Evolutionary conservation across 140 eudicot genomes (phyloP).

Genomic region (Flaveria floridana): DNA sequence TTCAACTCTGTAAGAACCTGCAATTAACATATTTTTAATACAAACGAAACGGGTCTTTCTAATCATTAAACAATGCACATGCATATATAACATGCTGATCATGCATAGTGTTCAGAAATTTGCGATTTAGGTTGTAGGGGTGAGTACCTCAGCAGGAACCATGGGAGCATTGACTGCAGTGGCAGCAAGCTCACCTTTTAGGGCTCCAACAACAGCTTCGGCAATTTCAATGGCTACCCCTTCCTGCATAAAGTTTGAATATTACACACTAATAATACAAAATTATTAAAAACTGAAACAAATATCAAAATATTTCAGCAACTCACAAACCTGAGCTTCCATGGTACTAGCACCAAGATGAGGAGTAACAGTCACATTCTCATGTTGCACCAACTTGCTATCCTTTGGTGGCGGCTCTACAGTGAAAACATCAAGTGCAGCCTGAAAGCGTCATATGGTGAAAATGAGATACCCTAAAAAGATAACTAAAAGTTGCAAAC

Average conservation of each 20-base stretch:
- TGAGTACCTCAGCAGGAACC: conserved; percentile 94
- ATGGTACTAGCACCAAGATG: conserved; percentile 64
- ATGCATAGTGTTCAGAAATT: not conserved
- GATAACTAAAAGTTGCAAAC: not conserved
- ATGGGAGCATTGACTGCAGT: conserved; percentile 99
- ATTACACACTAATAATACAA: not conserved
- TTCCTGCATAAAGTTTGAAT: conserved; percentile 48
- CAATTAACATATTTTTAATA: not conserved
- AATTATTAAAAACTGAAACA: not conserved
- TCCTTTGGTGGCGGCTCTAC: conserved; percentile 56
- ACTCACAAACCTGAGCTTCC: conserved; percentile 67
- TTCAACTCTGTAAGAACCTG: conserved; percentile 87
- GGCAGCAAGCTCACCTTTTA: conserved; percentile 92
- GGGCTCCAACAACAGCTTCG: conserved; percentile 94
- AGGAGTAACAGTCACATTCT: conserved; percentile 55
- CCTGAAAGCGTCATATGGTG: conserved; percentile 43
- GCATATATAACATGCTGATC: not conserved
- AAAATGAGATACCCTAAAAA: not conserved
- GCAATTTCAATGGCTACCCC: conserved; percentile 97
- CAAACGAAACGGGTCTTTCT: too few relatives aligned
- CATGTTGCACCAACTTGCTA: conserved; percentile 45
- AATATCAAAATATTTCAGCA: not conserved
- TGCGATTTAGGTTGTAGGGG: not conserved
- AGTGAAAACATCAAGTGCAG: conserved; percentile 59
- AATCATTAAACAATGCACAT: not conserved